phyloP scores from a whole-genome alignment of 495 filamentous ascomycete genomes.

The Parachaetomium inaequale region DNA sequence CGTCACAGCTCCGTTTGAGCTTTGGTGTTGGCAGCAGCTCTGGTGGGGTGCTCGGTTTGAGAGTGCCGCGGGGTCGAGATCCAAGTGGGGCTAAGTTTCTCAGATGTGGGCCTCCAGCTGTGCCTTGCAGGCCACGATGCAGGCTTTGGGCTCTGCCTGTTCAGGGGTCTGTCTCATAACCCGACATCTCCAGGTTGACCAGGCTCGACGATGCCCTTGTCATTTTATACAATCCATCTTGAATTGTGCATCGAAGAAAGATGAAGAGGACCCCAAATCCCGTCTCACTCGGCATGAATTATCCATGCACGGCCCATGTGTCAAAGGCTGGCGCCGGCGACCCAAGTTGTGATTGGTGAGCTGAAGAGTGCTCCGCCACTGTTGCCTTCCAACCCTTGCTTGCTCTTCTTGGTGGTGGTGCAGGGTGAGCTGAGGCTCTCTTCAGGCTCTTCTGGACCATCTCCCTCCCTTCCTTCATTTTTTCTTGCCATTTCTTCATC shows the following conservation, averaged over 20 bases:
- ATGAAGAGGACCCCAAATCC: no score
- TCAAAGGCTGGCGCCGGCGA: background rate
- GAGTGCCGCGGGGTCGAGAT: background rate
- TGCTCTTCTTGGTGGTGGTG: background rate
- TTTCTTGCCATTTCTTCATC: background rate
- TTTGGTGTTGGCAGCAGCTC: background rate
- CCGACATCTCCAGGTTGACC: no score
- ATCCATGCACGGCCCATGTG: slow-evolving; percentile 4
- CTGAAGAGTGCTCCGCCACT: slow-evolving; percentile 15
- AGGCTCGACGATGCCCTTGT: no score
- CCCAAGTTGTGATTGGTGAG: slow-evolving; percentile 1
- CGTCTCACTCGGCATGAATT: background rate
- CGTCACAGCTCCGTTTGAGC: background rate
- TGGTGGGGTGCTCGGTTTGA: background rate
- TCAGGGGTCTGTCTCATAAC: no score
- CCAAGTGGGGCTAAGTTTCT: no score
- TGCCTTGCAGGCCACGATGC: no score
- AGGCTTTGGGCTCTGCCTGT: no score
- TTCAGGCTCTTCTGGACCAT: background rate
- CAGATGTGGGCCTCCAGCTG: background rate
- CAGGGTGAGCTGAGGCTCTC: background rate
- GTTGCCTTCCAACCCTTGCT: slow-evolving; percentile 11
- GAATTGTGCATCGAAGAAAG: no score
- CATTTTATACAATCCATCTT: no score
- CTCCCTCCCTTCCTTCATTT: no score